phyloP scores from a whole-genome alignment of 192 early-diverging fungal species.

The Linnemannia schmuckeri region DNA sequence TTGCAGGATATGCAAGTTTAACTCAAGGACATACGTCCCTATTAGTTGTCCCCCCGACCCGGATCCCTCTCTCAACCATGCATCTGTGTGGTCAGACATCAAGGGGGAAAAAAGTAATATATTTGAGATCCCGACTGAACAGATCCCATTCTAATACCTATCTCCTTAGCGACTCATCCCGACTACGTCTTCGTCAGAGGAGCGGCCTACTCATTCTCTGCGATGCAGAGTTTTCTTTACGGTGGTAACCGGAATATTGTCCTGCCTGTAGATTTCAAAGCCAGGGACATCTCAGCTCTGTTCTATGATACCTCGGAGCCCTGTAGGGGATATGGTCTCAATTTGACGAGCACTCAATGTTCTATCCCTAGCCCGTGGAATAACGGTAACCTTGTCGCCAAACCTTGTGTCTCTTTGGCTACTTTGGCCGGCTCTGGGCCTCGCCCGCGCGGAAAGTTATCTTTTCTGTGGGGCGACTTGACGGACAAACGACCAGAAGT shows the following conservation, averaged over 20 bases:
- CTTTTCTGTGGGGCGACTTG: conserved; percentile 47
- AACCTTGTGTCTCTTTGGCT: conserved; percentile 23
- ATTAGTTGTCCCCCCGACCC: not conserved
- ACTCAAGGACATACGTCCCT: not conserved
- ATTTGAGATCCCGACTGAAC: not conserved
- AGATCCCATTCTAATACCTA: not conserved
- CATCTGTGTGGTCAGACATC: not conserved
- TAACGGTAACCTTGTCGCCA: conserved; percentile 29
- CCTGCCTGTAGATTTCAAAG: conserved; percentile 30
- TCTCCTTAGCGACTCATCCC: conserved; percentile 22
- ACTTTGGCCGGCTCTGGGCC: conserved; percentile 9
- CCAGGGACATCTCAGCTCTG: conserved; percentile 24
- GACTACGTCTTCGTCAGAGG: conserved; percentile 37
- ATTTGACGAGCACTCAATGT: conserved; percentile 18
- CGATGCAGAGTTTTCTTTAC: conserved; percentile 16
- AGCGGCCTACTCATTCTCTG: conserved; percentile 15
- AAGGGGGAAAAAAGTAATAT: not conserved
- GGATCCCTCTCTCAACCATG: not conserved
- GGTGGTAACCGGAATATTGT: not conserved
- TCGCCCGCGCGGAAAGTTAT: conserved; percentile 9
- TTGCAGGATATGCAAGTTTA: no score
- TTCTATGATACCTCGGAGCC: conserved; percentile 36
- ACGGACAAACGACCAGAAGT: conserved; percentile 12
- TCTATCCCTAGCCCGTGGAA: conserved; percentile 25
- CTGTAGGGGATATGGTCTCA: conserved; percentile 18